Percentiles rank a stretch among this genome's conserved stretches.
These are phyloP conservation scores for Solanum etuberosum DNA, from an alignment of 257 asterid species.

Conservation along the genomic window DNA sequence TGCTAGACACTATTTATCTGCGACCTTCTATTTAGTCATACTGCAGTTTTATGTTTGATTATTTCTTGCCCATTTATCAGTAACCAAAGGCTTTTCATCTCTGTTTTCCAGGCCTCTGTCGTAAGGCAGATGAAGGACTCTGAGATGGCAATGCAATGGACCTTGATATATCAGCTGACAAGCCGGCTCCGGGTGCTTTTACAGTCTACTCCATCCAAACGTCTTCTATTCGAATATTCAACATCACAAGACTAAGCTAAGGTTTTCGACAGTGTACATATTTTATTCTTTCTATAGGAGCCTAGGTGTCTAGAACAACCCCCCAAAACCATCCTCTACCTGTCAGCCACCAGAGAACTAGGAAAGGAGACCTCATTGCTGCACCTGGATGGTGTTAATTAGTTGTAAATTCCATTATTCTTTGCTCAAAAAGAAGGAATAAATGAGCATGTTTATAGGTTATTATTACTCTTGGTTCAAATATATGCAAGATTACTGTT, in stretches of 20 bases:
- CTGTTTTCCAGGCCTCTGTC: constrained; percentile 65
- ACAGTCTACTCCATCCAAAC: constrained; percentile 91
- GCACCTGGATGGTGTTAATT: constrained; percentile 6
- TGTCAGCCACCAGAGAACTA: neutral
- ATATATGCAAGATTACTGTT: neutral
- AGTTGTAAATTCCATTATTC: constrained; percentile 18
- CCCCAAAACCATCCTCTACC: neutral
- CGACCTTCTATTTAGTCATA: neutral
- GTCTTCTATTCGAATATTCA: constrained; percentile 85
- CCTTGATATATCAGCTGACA: constrained; percentile 89
- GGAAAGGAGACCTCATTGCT: neutral
- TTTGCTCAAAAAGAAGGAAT: constrained; percentile 5
- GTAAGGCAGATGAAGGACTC: constrained; percentile 99
- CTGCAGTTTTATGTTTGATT: neutral
- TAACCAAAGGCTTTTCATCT: neutral
- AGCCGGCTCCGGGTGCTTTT: constrained; percentile 87
- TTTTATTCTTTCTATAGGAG: neutral
- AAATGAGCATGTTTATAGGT: constrained; percentile 9
- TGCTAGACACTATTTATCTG: neutral
- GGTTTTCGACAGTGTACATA: neutral
- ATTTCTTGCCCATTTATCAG: neutral
- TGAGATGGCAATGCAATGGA: constrained; percentile 99
- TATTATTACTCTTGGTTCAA: neutral
- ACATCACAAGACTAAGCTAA: constrained; percentile 65
- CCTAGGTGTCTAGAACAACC: neutral